Conservation (phyloP, 164 flowering plant genomes). For the Kalanchoe fedtschenkoi region DNA sequence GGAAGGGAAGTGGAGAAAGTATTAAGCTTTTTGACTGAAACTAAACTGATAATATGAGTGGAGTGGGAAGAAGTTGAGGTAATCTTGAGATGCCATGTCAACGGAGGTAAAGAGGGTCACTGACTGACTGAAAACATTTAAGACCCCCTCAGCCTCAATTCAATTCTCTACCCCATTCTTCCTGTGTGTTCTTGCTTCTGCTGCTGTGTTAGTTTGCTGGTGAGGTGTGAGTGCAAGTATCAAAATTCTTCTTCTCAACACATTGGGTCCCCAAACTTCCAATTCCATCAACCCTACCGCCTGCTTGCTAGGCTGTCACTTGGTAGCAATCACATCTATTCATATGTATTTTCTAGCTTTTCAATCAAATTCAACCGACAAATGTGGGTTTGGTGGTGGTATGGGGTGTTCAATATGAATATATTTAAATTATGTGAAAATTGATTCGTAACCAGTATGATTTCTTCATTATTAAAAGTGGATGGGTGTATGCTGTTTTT, state of each 20-base stretch:
- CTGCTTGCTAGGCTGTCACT: too few species aligned
- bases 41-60: neutral
- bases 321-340: too few species aligned
- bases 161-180: neutral
- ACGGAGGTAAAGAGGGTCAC: neutral
- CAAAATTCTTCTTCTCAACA: slow-evolving; percentile 3
- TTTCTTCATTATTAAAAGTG: too few species aligned
- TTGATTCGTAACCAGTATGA: too few species aligned
- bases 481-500: too few species aligned
- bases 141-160: neutral
- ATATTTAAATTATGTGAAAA: neutral
- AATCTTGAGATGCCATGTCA: neutral
- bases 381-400: too few species aligned
- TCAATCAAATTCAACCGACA: too few species aligned
- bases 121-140: neutral
- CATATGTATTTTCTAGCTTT: too few species aligned
- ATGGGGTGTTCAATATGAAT: neutral
- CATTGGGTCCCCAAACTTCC: slow-evolving; percentile 3
- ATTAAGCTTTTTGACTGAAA: neutral
- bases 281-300: neutral
- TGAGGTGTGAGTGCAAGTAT: neutral
- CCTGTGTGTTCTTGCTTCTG: neutral
- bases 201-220: neutral
- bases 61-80: slow-evolving; percentile 1
- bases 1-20: neutral